A percentile compares a stretch with the other conserved stretches of the same genome.
These are phyloP conservation scores for Starmerella kuoi DNA, from an alignment of 805 yeast species.

Conservation along the genomic window DNA sequence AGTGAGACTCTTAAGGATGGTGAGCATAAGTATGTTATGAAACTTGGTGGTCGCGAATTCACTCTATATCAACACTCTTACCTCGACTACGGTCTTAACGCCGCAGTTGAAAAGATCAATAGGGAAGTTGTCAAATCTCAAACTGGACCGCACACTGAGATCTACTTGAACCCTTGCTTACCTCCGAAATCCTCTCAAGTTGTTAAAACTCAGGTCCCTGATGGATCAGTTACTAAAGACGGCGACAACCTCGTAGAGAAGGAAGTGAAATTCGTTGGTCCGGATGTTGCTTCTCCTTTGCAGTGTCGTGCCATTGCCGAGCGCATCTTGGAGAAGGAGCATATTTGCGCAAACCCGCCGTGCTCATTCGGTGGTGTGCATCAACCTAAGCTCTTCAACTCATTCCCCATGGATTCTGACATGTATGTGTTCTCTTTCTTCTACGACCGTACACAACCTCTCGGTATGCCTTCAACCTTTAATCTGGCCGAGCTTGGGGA, in stretches of 20 bases:
- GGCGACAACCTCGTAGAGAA: constrained; percentile 15
- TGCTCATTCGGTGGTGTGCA: constrained; percentile 96
- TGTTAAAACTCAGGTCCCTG: constrained; percentile 46
- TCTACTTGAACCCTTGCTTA: constrained; percentile 60
- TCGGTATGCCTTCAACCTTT: constrained; percentile 89
- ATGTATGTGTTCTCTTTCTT: constrained; percentile 87
- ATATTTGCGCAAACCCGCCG: constrained; percentile 59
- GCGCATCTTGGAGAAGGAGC: constrained; percentile 67
- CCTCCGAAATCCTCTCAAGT: constrained; percentile 59
- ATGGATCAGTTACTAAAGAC: constrained; percentile 25
- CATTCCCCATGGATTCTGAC: constrained; percentile 63
- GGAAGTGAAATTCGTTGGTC: constrained; percentile 51
- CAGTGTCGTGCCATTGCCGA: constrained; percentile 86
- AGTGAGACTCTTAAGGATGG: constrained; percentile 54
- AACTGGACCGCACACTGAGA: constrained; percentile 27
- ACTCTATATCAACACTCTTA: constrained; percentile 86
- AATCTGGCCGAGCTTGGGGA: constrained; percentile 74
- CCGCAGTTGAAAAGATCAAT: constrained; percentile 79
- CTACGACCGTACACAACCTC: constrained; percentile 85
- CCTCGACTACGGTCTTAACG: constrained; percentile 89
- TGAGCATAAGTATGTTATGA: constrained; percentile 70
- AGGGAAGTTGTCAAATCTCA: constrained; percentile 43
- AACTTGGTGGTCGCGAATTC: constrained; percentile 73
- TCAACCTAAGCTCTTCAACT: constrained; percentile 77
- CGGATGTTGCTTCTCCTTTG: constrained; percentile 51